Percentiles rank a stretch among this genome's conserved stretches.
These are phyloP conservation scores for Panaeolus papilionaceus DNA, from an alignment of 768 basidiomycete genomes.

Conservation along the genomic window DNA sequence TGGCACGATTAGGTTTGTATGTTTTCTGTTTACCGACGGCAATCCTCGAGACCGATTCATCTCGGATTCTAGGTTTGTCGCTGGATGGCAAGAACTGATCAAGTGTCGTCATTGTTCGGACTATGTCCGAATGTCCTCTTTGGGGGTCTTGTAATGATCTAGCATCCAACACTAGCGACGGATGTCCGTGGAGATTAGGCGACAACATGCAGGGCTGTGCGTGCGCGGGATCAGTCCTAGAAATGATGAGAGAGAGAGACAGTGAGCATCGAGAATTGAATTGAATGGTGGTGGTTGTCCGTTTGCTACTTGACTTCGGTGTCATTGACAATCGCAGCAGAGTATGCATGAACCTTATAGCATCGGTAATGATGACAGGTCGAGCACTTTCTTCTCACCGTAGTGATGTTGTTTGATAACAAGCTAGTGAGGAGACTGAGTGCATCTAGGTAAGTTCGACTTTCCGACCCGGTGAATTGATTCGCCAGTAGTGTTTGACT, in stretches of 20 bases:
- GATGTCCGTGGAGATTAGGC: slow-evolving; percentile 8
- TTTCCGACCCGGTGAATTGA: background rate
- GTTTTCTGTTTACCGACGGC: slow-evolving; percentile 1
- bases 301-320: slow-evolving; percentile 1
- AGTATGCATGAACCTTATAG: slow-evolving; percentile 3
- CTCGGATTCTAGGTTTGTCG: slow-evolving; percentile 2
- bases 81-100: slow-evolving; percentile 4
- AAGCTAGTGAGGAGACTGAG: background rate
- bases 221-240: slow-evolving; percentile 6
- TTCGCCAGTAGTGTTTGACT: background rate
- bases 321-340: background rate
- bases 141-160: slow-evolving; percentile 3
- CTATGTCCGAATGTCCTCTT: slow-evolving; percentile 12
- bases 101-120: slow-evolving; percentile 12
- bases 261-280: slow-evolving; percentile 5
- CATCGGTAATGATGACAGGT: background rate
- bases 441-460: background rate
- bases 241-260: background rate
- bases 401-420: background rate
- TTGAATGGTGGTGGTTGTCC: background rate
- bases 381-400: slow-evolving; percentile 3
- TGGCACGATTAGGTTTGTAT: background rate
- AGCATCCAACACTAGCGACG: background rate
- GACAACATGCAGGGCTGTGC: slow-evolving; percentile 6
- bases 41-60: slow-evolving; percentile 1